These are phyloP conservation scores for Hemisphaericaspora xylanilytica DNA, from an alignment of 1,139 yeast species.

Conservation along the genomic window DNA sequence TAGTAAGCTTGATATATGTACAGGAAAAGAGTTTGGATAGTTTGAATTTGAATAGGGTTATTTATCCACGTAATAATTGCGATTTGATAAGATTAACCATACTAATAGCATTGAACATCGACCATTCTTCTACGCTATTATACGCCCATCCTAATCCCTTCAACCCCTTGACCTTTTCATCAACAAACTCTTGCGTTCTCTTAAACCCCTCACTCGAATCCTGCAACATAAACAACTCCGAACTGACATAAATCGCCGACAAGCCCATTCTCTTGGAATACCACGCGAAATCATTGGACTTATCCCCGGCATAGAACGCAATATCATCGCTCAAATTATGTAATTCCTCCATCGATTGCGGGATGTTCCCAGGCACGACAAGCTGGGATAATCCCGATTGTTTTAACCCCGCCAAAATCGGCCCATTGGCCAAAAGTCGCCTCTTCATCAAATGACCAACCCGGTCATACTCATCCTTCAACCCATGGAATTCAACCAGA, in stretches of 20 bases:
- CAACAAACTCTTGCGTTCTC: constrained; percentile 65
- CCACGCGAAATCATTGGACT: constrained; percentile 88
- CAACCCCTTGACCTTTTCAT: constrained; percentile 55
- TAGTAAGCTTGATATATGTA: too few relatives aligned
- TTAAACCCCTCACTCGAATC: constrained; percentile 59
- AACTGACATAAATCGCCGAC: constrained; percentile 64
- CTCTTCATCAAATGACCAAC: constrained; percentile 53
- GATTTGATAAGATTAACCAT: constrained; percentile 67
- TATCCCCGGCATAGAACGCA: constrained; percentile 75
- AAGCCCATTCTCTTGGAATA: constrained; percentile 78
- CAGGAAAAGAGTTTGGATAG: too few relatives aligned
- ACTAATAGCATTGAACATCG: constrained; percentile 65
- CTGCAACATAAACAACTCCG: constrained; percentile 78
- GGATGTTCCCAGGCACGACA: constrained; percentile 52
- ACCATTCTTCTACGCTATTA: constrained; percentile 70
- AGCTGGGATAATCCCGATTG: constrained; percentile 52
- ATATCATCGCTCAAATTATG: constrained; percentile 80
- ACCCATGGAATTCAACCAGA: constrained; percentile 23
- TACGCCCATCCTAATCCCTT: constrained; percentile 58
- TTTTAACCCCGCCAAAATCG: constrained; percentile 46
- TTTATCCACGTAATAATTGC: constrained; percentile 62
- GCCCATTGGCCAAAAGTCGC: constrained; percentile 63
- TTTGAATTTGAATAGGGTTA: background rate
- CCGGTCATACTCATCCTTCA: constrained; percentile 55
- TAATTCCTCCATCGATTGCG: constrained; percentile 59